These are phyloP conservation scores for Leccinum cinnamomeum DNA, from an alignment of 1,284 basidiomycete genomes.

Conservation along the genomic window DNA sequence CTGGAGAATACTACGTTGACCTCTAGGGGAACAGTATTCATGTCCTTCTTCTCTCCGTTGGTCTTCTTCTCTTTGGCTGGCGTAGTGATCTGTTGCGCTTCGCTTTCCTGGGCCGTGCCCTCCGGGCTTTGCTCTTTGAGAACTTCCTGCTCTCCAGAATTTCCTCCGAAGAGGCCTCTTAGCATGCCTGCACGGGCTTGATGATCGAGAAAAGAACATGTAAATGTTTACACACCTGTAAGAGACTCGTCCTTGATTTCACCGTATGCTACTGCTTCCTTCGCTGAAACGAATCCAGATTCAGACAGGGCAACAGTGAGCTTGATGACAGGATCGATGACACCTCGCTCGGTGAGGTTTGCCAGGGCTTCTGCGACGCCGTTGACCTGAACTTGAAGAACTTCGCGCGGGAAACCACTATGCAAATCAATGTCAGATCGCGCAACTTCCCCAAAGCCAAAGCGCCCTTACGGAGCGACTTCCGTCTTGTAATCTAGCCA, in stretches of 20 bases:
- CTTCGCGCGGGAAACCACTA: constrained; percentile 65
- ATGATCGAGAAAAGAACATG: constrained; percentile 10
- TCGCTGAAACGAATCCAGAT: constrained; percentile 79
- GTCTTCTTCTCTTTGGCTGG: constrained; percentile 40
- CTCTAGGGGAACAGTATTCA: constrained; percentile 60
- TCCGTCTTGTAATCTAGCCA: constrained; percentile 68
- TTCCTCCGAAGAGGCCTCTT: constrained; percentile 80
- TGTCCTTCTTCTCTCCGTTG: constrained; percentile 40
- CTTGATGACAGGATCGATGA: constrained; percentile 73
- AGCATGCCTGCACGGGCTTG: constrained; percentile 59
- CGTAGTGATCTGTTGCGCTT: constrained; percentile 15
- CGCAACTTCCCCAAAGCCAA: background rate
- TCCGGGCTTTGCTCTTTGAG: constrained; percentile 22
- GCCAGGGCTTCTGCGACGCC: constrained; percentile 69
- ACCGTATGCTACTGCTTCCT: constrained; percentile 71
- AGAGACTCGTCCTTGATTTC: constrained; percentile 79
- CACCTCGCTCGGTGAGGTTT: constrained; percentile 74
- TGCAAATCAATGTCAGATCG: constrained; percentile 7
- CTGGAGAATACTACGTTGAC: constrained; percentile 63
- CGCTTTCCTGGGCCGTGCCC: constrained; percentile 27
- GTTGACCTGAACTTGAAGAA: constrained; percentile 67
- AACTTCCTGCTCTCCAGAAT: constrained; percentile 34
- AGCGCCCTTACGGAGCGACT: constrained; percentile 52
- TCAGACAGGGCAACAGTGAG: constrained; percentile 80
- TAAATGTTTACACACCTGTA: constrained; percentile 49